These are phyloP conservation scores for Dalbergia cochinchinensis DNA, from an alignment of 306 rosid genomes.

Conservation along the genomic window DNA sequence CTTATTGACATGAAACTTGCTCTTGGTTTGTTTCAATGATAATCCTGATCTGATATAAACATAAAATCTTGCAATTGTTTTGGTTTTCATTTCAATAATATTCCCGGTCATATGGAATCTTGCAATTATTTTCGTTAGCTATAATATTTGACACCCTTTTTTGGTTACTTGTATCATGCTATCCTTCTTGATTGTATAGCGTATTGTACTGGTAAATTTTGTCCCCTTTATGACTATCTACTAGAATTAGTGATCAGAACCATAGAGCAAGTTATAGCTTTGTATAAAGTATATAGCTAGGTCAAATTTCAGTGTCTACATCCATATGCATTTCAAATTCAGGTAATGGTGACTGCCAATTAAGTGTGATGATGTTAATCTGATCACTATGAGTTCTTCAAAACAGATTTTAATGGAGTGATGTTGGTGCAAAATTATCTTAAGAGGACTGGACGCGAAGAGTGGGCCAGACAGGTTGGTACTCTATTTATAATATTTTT, in stretches of 20 bases:
- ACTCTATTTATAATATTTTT: slow-evolving; percentile 40
- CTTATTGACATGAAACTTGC: background rate
- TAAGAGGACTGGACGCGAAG: slow-evolving; percentile 78
- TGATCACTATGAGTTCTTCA: slow-evolving; percentile 45
- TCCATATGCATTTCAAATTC: slow-evolving; percentile 27
- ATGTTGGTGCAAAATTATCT: slow-evolving; percentile 90
- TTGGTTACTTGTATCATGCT: background rate
- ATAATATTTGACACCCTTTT: background rate
- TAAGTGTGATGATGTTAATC: slow-evolving; percentile 29
- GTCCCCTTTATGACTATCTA: background rate
- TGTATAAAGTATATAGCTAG: background rate
- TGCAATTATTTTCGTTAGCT: slow-evolving; percentile 5
- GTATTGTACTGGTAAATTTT: background rate
- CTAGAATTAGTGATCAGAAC: slow-evolving; percentile 11
- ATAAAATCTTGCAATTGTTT: slow-evolving; percentile 1
- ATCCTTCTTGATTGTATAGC: slow-evolving; percentile 15
- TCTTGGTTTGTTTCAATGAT: slow-evolving; percentile 12
- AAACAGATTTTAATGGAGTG: slow-evolving; percentile 94
- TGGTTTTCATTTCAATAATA: background rate
- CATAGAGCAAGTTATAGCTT: background rate
- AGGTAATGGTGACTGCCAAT: background rate
- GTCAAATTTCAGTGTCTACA: slow-evolving; percentile 19
- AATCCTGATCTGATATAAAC: slow-evolving; percentile 1
- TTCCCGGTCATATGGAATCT: background rate
- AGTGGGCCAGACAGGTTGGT: slow-evolving; percentile 90